A percentile compares a stretch with the other conserved stretches of the same genome.
Conservation (phyloP, 1,284 basidiomycete species). For the Ustilago nuda region DNA sequence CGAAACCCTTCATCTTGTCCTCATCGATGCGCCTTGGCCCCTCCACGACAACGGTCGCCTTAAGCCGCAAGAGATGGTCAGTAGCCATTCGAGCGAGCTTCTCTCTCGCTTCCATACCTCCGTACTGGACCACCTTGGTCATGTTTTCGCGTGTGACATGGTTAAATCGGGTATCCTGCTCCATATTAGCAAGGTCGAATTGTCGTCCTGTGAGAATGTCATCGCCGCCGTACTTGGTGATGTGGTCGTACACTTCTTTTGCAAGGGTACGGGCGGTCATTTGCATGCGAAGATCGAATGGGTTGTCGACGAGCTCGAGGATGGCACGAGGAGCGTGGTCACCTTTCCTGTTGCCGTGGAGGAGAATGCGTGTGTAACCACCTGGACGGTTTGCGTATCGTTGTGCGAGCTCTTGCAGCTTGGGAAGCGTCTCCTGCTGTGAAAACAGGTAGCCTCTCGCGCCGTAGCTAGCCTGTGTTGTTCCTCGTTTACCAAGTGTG, state of each 20-base stretch:
- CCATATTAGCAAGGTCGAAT: constrained; percentile 44
- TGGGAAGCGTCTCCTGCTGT: constrained; percentile 74
- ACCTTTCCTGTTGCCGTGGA: constrained; percentile 85
- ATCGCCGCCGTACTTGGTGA: constrained; percentile 46
- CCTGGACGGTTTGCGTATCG: constrained; percentile 87
- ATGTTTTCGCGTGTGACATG: constrained; percentile 60
- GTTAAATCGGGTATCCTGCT: constrained; percentile 57
- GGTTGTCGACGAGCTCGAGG: constrained; percentile 92
- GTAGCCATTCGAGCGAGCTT: constrained; percentile 51
- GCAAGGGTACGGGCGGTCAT: constrained; percentile 65
- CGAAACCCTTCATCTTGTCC: constrained; percentile 28
- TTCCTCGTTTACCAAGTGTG: constrained; percentile 64
- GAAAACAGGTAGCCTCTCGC: constrained; percentile 60
- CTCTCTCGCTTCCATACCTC: constrained; percentile 54
- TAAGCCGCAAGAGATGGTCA: constrained; percentile 55
- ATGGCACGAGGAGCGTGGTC: constrained; percentile 95
- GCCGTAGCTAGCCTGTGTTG: constrained; percentile 48
- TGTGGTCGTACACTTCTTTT: constrained; percentile 55
- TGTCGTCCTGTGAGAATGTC: constrained; percentile 45
- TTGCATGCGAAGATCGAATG: constrained; percentile 79
- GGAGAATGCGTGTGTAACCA: constrained; percentile 94
- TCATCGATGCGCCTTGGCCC: constrained; percentile 53
- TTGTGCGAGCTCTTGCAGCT: constrained; percentile 82
- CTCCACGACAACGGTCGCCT: constrained; percentile 53
- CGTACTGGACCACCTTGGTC: constrained; percentile 59